Evolutionary conservation across 345 rosid genomes (phyloP).

Genomic region (Reutealis trisperma): DNA sequence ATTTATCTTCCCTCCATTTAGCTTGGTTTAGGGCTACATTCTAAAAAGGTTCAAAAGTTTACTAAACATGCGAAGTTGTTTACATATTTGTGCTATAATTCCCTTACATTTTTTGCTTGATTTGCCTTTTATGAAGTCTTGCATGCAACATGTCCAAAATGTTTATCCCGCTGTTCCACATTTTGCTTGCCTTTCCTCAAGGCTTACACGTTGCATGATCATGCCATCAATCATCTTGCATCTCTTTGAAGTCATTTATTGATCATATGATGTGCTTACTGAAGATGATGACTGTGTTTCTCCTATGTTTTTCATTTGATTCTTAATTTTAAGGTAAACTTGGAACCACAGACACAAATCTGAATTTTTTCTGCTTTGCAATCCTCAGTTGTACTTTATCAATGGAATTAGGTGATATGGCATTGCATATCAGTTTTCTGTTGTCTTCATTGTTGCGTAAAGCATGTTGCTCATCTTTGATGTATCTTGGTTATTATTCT

Average conservation of each 20-base stretch:
- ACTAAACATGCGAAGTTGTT: too few species aligned
- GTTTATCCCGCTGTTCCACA: background rate
- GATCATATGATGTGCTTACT: background rate
- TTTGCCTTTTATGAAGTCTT: too few species aligned
- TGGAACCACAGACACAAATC: background rate
- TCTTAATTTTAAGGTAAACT: background rate
- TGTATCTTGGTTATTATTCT: background rate
- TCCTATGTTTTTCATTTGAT: background rate
- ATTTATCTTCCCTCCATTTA: background rate
- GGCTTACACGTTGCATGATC: background rate
- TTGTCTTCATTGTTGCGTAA: background rate
- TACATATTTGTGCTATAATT: background rate
- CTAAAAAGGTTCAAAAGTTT: background rate
- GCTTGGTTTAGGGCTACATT: background rate
- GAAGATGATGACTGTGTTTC: background rate
- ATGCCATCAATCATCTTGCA: background rate
- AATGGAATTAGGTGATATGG: background rate
- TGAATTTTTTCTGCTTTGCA: too few species aligned
- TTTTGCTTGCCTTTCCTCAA: background rate
- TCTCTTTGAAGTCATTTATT: background rate
- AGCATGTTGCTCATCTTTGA: background rate
- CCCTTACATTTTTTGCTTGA: too few species aligned
- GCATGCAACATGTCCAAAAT: background rate
- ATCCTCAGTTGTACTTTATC: too few species aligned
- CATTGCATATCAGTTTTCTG: background rate